phyloP scores from a whole-genome alignment of 1,139 yeast species.

The Petasospora fabianii region DNA sequence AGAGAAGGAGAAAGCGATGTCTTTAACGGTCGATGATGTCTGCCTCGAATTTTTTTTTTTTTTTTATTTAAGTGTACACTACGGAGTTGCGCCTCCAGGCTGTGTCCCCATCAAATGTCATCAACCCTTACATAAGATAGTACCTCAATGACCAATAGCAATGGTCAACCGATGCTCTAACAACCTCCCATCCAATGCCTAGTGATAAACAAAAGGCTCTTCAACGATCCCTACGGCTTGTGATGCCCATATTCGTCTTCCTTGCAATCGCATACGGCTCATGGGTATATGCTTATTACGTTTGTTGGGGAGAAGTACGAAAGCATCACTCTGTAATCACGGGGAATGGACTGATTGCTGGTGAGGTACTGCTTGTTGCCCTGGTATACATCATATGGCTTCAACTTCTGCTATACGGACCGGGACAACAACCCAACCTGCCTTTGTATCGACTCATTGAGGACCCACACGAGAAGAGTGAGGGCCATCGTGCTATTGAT shows the following conservation, averaged over 20 bases:
- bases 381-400: constrained; percentile 27
- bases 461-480: constrained; percentile 13
- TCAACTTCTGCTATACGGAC: constrained; percentile 26
- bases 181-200: no score
- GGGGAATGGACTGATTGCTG: constrained; percentile 32
- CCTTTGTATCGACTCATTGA: constrained; percentile 30
- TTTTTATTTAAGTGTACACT: background rate
- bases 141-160: no score
- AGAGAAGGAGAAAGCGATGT: no score
- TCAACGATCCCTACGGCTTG: background rate
- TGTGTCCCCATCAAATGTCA: no score
- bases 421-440: constrained; percentile 29
- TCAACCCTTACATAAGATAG: no score
- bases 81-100: no score
- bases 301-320: constrained; percentile 24
- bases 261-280: constrained; percentile 18
- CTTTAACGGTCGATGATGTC: no score
- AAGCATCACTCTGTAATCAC: constrained; percentile 21
- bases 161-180: no score
- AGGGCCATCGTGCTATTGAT: constrained; percentile 12
- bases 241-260: constrained; percentile 4
- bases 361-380: constrained; percentile 25
- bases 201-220: background rate
- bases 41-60: background rate
- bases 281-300: constrained; percentile 22